phyloP scores from a whole-genome alignment of 2,329 filamentous ascomycete species.

The Botrytis cinerea region DNA sequence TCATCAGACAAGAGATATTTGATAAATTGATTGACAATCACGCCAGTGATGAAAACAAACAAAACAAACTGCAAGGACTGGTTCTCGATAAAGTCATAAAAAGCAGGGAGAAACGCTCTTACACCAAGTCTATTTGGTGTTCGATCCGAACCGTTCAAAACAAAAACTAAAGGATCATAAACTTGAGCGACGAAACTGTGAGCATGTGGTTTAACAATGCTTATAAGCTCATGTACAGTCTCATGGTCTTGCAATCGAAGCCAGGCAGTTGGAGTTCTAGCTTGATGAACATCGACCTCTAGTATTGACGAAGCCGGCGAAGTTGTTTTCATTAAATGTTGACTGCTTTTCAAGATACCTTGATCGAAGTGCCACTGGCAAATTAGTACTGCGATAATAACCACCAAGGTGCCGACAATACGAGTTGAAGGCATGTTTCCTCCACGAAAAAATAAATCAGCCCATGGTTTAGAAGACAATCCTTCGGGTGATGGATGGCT shows the following conservation, averaged over 20 bases:
- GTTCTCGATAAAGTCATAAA: slow-evolving; percentile 68
- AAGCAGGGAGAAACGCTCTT: slow-evolving; percentile 55
- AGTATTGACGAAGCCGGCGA: slow-evolving; percentile 43
- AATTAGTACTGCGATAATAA: slow-evolving; percentile 70
- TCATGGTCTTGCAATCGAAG: slow-evolving; percentile 76
- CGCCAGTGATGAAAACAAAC: slow-evolving; percentile 62
- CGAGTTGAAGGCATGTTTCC: slow-evolving; percentile 69
- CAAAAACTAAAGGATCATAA: slow-evolving; percentile 73
- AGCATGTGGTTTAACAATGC: slow-evolving; percentile 70
- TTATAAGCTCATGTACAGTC: slow-evolving; percentile 74
- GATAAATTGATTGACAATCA: slow-evolving; percentile 68
- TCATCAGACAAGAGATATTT: slow-evolving; percentile 71
- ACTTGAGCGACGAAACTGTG: slow-evolving; percentile 73
- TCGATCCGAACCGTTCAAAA: slow-evolving; percentile 68
- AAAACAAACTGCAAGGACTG: slow-evolving; percentile 61
- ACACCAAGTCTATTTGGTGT: slow-evolving; percentile 50
- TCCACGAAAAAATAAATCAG: slow-evolving; percentile 63
- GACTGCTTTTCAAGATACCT: slow-evolving; percentile 44
- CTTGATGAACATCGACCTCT: slow-evolving; percentile 68
- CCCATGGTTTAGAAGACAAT: slow-evolving; percentile 52
- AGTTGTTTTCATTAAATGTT: background rate
- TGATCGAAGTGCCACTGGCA: slow-evolving; percentile 75
- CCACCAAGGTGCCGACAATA: slow-evolving; percentile 72
- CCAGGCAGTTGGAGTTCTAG: slow-evolving; percentile 75
- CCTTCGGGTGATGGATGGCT: slow-evolving; percentile 31